Evolutionary conservation across 768 basidiomycete species (phyloP).

Genomic region (Leccinum broughii): DNA sequence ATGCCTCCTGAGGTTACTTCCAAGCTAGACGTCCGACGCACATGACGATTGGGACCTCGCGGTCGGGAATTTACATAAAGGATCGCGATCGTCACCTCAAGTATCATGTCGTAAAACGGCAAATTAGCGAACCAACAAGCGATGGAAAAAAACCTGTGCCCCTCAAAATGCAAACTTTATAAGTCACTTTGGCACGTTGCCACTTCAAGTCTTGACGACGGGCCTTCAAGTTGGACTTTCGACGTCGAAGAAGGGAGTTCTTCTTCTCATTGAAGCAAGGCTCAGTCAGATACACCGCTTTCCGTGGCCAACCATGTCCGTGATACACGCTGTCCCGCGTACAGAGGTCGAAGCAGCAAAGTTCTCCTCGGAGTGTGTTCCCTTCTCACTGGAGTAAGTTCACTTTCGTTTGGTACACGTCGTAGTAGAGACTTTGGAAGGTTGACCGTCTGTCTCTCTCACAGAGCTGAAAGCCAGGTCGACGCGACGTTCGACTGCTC

Average conservation of each 20-base stretch:
- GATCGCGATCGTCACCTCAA: background rate
- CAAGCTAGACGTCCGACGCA: background rate
- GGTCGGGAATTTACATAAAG: background rate
- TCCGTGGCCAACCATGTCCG: background rate
- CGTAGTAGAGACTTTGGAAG: background rate
- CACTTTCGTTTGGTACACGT: background rate
- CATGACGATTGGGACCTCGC: background rate
- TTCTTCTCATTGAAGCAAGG: background rate
- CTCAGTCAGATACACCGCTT: background rate
- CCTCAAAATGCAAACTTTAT: background rate
- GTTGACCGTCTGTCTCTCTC: background rate
- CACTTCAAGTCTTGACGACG: no score
- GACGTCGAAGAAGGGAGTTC: background rate
- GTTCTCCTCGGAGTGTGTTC: background rate
- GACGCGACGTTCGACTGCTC: background rate
- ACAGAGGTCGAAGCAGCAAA: background rate
- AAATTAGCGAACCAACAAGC: background rate
- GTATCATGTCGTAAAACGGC: background rate
- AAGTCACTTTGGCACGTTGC: background rate
- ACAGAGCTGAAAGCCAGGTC: background rate
- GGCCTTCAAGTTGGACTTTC: background rate
- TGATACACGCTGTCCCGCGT: background rate
- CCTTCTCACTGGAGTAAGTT: slow-evolving; percentile 3
- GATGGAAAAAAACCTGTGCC: background rate
- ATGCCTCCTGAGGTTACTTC: background rate